These are phyloP conservation scores for Lachnellula subtilissima DNA, from an alignment of 2,329 filamentous ascomycete genomes.

Conservation along the genomic window DNA sequence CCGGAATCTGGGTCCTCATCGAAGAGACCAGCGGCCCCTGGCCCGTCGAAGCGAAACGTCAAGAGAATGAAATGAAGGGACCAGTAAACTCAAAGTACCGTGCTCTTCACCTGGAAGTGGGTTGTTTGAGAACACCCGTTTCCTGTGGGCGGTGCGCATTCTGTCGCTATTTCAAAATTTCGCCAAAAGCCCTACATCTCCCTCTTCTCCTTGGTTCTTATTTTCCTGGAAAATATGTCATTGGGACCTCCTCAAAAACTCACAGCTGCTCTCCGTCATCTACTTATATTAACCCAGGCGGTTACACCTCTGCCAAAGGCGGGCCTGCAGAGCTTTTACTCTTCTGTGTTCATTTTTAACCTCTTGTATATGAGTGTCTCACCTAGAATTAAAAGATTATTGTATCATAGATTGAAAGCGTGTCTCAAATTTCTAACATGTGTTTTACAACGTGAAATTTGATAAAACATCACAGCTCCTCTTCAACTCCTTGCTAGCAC, in stretches of 20 bases:
- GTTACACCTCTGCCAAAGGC: background rate
- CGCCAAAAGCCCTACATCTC: too few relatives aligned
- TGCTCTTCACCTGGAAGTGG: too few relatives aligned
- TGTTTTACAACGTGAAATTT: background rate
- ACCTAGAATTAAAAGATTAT: background rate
- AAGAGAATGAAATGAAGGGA: constrained; percentile 27
- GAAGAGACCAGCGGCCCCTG: constrained; percentile 22
- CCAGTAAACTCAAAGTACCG: background rate
- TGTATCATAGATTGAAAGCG: background rate
- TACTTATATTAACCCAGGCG: background rate
- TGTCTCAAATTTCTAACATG: background rate
- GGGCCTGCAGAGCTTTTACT: background rate
- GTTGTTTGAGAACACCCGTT: too few relatives aligned
- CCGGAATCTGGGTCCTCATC: constrained; percentile 1
- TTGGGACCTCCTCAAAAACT: background rate
- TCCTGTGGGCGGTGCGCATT: too few relatives aligned
- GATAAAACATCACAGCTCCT: background rate
- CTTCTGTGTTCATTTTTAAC: background rate
- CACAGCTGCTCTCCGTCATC: background rate
- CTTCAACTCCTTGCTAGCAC: background rate
- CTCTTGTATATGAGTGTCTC: background rate
- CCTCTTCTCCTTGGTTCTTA: too few relatives aligned
- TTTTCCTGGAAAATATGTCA: too few relatives aligned
- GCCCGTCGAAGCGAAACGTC: constrained; percentile 19
- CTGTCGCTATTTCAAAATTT: too few relatives aligned